A percentile compares a stretch with the other conserved stretches of the same genome.
Evolutionary conservation across 345 rosid species (phyloP).

Genomic region (Jatropha curcas): DNA sequence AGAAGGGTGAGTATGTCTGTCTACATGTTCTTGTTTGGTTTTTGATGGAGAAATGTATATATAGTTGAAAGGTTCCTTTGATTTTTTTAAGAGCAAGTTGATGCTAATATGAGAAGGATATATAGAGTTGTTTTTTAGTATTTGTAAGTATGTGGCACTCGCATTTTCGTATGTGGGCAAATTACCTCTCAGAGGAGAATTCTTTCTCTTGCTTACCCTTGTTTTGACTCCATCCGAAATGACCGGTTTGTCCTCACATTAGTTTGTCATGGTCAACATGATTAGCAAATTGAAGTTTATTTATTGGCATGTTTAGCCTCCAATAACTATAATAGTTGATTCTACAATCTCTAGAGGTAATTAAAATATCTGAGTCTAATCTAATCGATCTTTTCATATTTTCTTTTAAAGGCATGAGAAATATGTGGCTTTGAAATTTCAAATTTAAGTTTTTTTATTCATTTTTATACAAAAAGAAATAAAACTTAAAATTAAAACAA

Average conservation of each 20-base stretch:
- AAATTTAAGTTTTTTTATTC: no score
- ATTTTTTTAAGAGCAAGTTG: conserved; percentile 23
- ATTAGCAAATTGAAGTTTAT: background rate
- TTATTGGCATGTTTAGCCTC: background rate
- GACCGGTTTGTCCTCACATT: conserved; percentile 8
- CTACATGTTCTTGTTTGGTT: conserved; percentile 15
- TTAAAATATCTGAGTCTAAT: no score
- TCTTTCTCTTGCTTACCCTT: conserved; percentile 6
- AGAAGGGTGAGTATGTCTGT: conserved; percentile 15
- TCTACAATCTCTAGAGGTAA: no score
- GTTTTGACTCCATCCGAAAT: conserved; percentile 14
- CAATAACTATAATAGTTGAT: no score
- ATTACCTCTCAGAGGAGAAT: conserved; percentile 8
- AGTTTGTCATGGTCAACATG: no score
- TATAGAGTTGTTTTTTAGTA: conserved; percentile 23
- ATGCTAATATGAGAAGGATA: conserved; percentile 13
- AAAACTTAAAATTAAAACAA: no score
- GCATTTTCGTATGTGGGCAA: conserved; percentile 13
- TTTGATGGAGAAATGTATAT: conserved; percentile 8
- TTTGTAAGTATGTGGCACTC: conserved; percentile 11
- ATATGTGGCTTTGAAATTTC: no score
- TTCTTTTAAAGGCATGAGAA: no score
- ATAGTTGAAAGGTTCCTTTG: conserved; percentile 14
- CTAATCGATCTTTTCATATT: no score
- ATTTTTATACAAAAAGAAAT: no score